Base-by-base conservation (phyloP, 192 early-diverging fungal species). In the Rhizophagus sp. region DNA sequence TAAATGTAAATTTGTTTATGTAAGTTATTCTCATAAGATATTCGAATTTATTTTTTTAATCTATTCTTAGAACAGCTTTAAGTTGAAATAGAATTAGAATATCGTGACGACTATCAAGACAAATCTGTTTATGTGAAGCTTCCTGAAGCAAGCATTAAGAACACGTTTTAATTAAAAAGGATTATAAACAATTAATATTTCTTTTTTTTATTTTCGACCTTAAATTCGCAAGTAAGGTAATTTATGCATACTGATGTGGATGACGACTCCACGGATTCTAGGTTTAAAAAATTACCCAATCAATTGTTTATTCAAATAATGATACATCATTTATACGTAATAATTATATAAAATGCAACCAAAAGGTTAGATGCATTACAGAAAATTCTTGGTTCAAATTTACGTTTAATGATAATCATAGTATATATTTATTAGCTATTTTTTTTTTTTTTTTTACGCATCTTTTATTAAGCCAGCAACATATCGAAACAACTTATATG, bases 201-300 rank as follows among this genome's bases (percentile, higher is more conserved):
- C 1, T 68, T 64, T 19, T 19, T 9, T 36, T 62, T 36, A 4
- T 36, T 4, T 27, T 78, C 83, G 82, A 76, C 12, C 30, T 39
- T 69, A 25, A 44, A 47, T 8, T 75, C 83, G 10, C 73, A 22
- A 6, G 74, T n/a, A 65, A 13, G 69, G 84, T 52, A 49, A 85
- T 6, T 61, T 87, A 57, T 85, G 74, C 72, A 86, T 85, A 12
- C 79, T 94, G 12, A 86, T 94, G 15, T 95, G 94, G 94, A 94
- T 93, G 2, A 95, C 94, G 1, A 95, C 94, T 4, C 94, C 94
- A 1, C 94, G 94, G 94, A 94, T 92, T 4, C 81, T 95, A 85
- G 62, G 85, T 79, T 36, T 19, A 39, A 22, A 70, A 19, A 7
- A 8, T 39, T 41, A 27, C 2, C 7, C 10, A 34, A 44, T 15